phyloP scores from a whole-genome alignment of 495 filamentous ascomycete genomes.

The Choiromyces venosus region DNA sequence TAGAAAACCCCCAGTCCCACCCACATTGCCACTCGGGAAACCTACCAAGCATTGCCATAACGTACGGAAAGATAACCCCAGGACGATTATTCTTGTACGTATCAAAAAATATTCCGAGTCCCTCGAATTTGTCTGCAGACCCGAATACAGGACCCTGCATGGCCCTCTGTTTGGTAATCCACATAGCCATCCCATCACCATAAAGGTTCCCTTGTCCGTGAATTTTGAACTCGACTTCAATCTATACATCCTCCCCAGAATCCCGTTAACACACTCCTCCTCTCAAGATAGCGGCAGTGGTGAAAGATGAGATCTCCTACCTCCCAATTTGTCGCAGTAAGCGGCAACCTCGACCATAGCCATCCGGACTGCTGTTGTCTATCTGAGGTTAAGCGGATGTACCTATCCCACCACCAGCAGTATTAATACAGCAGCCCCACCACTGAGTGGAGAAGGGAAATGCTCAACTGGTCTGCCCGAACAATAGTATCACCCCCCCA shows the following conservation, averaged over 20 bases:
- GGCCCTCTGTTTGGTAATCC: slow-evolving; percentile 91
- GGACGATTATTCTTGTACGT: slow-evolving; percentile 99
- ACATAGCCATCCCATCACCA: slow-evolving; percentile 96
- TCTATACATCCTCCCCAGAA: slow-evolving; percentile 47
- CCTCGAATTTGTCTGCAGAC: slow-evolving; percentile 80
- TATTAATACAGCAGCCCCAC: background rate
- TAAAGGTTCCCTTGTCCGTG: slow-evolving; percentile 76
- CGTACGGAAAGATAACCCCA: slow-evolving; percentile 89
- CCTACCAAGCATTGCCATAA: slow-evolving; percentile 91
- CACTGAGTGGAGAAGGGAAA: background rate
- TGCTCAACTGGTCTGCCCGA: slow-evolving; percentile 76
- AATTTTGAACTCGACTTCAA: slow-evolving; percentile 93
- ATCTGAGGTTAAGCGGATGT: slow-evolving; percentile 88
- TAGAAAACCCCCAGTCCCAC: background rate
- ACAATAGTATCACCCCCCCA: slow-evolving; percentile 95
- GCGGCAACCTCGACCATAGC: slow-evolving; percentile 85
- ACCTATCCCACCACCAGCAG: slow-evolving; percentile 49
- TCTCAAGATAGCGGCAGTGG: background rate
- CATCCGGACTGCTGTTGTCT: slow-evolving; percentile 83
- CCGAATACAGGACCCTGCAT: slow-evolving; percentile 82
- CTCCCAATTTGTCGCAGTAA: slow-evolving; percentile 99
- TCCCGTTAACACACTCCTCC: background rate
- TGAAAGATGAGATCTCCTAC: slow-evolving; percentile 45
- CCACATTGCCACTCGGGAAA: background rate
- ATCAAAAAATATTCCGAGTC: slow-evolving; percentile 94